Conservation (phyloP, 768 basidiomycete species). For the Chalciporus sphaerocephalus region DNA sequence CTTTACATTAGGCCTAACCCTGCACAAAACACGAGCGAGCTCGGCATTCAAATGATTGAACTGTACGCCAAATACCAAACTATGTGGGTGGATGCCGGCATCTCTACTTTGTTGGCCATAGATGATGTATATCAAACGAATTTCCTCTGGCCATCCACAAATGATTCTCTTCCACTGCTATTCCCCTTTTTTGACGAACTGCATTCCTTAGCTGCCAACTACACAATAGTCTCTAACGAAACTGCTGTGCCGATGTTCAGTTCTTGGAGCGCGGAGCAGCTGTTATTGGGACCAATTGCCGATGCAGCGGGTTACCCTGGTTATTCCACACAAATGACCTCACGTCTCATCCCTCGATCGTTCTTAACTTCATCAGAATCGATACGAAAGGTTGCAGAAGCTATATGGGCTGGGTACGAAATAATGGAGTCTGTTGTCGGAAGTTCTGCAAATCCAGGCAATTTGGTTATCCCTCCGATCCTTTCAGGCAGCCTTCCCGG, state of each 20-base stretch:
- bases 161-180: background rate
- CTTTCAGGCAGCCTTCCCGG: no score
- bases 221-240: background rate
- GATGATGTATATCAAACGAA: background rate
- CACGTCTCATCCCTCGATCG: conserved; percentile 6
- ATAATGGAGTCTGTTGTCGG: background rate
- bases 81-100: background rate
- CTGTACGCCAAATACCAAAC: conserved; percentile 5
- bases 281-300: background rate
- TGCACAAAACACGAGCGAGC: conserved; percentile 1
- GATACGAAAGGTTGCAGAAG: background rate
- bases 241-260: background rate
- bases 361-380: background rate
- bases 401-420: conserved; percentile 2
- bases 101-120: no score
- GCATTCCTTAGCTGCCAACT: background rate
- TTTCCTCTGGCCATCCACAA: conserved; percentile 1
- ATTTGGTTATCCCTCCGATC: no score
- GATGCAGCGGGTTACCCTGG: background rate
- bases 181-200: conserved; percentile 1
- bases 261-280: background rate
- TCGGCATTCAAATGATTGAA: background rate
- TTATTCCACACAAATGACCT: background rate
- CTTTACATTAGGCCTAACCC: background rate
- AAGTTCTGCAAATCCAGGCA: no score